phyloP scores from a whole-genome alignment of 768 basidiomycete genomes.

The Mrakia gelida region DNA sequence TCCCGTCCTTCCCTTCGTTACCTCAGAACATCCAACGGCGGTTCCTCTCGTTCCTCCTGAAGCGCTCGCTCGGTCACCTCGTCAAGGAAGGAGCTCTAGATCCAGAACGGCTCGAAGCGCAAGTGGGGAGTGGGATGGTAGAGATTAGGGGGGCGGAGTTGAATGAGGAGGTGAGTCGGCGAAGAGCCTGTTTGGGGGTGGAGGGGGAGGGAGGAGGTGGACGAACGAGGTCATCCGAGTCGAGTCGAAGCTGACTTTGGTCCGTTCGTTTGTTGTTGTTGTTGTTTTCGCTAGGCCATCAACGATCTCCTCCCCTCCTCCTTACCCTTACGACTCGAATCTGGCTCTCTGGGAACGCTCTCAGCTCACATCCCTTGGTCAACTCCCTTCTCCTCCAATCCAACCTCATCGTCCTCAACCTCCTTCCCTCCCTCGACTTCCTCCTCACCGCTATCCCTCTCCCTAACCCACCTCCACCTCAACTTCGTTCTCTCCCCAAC shows the following conservation, averaged over 20 bases:
- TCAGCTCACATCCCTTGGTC: constrained; percentile 65
- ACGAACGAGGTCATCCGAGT: neutral
- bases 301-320: constrained; percentile 58
- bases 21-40: constrained; percentile 66
- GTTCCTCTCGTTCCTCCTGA: constrained; percentile 84
- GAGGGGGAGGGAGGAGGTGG: neutral
- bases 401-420: constrained; percentile 20
- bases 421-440: neutral
- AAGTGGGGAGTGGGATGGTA: constrained; percentile 84
- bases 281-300: constrained; percentile 58
- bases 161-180: constrained; percentile 56
- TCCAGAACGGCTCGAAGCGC: constrained; percentile 78
- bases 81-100: constrained; percentile 87
- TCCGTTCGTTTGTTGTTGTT: neutral
- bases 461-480: constrained; percentile 63
- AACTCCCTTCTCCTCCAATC: constrained; percentile 40
- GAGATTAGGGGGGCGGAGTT: constrained; percentile 80
- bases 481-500: constrained; percentile 47
- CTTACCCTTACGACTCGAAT: constrained; percentile 63
- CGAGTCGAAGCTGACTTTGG: neutral
- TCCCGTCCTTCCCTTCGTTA: constrained; percentile 43
- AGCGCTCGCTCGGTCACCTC: constrained; percentile 74
- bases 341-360: constrained; percentile 69
- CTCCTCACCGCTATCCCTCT: constrained; percentile 53
- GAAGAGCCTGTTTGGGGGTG: constrained; percentile 18